Conservation (phyloP, 1,284 basidiomycete species). For the Cryptococcus sp. region DNA sequence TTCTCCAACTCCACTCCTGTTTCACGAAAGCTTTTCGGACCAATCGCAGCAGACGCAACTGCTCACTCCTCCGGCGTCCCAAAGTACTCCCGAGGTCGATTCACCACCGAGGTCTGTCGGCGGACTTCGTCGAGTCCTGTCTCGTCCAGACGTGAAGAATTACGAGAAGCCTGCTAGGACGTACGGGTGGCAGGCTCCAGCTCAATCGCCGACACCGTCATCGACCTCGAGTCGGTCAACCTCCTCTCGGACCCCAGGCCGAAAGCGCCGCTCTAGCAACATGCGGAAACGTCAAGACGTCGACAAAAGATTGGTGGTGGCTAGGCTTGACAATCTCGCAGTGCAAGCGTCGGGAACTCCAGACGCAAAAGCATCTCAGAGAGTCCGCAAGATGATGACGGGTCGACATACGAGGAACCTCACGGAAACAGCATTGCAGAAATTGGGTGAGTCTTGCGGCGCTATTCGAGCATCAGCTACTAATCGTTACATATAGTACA, state of each 20-base stretch:
- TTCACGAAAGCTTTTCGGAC: background rate
- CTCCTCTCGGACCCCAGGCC: no score
- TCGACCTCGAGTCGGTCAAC: conserved; percentile 1
- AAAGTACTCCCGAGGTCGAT: no score
- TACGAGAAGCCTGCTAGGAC: background rate
- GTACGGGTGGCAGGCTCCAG: background rate
- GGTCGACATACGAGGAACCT: no score
- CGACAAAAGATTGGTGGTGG: background rate
- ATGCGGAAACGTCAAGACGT: background rate
- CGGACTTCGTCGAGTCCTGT: background rate
- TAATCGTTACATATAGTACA: no score
- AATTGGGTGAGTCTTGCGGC: no score
- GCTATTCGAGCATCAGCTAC: no score
- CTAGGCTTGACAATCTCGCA: background rate
- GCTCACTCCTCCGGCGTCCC: no score
- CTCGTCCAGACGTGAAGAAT: background rate
- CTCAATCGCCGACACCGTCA: background rate
- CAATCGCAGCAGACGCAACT: background rate
- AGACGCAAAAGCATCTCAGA: background rate
- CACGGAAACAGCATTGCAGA: no score
- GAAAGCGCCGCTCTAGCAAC: conserved; percentile 6
- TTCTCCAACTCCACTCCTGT: background rate
- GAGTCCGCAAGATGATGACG: background rate
- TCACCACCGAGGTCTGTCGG: background rate
- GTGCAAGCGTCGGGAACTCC: background rate